Base-by-base conservation (phyloP, 805 yeast genomes). In the Candida chauliodis region DNA sequence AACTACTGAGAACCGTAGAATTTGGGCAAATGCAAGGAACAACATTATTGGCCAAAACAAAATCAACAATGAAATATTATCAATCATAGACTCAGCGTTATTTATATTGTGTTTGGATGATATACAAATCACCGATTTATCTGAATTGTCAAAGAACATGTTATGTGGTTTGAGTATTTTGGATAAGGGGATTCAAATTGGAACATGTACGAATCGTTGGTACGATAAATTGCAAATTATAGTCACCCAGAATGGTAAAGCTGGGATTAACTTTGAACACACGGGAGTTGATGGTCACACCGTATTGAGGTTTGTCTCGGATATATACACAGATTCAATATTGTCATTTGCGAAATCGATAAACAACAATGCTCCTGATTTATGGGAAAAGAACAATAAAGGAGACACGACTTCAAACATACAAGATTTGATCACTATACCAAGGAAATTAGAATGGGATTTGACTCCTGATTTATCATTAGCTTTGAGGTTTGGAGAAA, bases 201-300 rank as follows among this genome's bases (percentile, higher is more conserved):
- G 97, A 42, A 87, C 96, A 4, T 88, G 96, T 63, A 84, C 95
- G 23, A 89, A 89, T 61, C 70, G 97, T 57, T 89, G 96, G 96
- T 89, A 88, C 57, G 97, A 89, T 62, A 89, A 89, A 62, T 63
- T 89, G 46, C 96, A 89, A 60, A 73, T 89, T 47, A 89, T 89
- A 38, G 78, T 89, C 39, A 87, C 96, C 4, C 78, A 80, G 56
- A 87, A 89, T 59, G 95, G 95, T 17, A 84, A 85, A 59, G 96
- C 93, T 2, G 97, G 97, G 20, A 81, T 89, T 48, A 89, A 90
- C 59, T 89, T 89, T 56, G 97, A 89, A 54, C 93, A 89, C 55
- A 84, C 97, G 0, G 96, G 96, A 49, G 95, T 89, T 19, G 97
- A 89, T 61, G 97, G 97, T 40, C 96, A 89, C 59, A 89, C 97